Base-by-base conservation (phyloP, 805 yeast genomes). In the Monosporozyma servazzii region DNA sequence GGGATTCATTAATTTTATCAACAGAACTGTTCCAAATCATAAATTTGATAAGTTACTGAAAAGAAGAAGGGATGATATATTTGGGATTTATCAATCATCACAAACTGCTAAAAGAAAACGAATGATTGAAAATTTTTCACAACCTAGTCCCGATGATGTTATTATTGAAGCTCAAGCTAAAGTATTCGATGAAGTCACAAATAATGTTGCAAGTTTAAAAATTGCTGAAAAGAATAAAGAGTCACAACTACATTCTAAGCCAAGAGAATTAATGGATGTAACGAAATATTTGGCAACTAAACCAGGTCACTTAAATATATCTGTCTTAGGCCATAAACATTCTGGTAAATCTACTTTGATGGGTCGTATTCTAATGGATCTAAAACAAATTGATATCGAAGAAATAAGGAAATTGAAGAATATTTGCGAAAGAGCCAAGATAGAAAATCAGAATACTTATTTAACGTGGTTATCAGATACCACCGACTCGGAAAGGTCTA, bases 121-220 rank as follows among this genome's bases (percentile, higher is more conserved):
- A 47, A 67, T 77, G 2, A 71, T 74, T 47, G 60, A 73, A 45
- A 84, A 80, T 57, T 88, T 88, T 57, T 64, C 68, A 11, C 72
- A 75, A 54, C 89, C 89, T 15, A 85, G 95, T 58, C 96, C 96
- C 5, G 97, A 90, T 69, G 96, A 88, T 61, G 66, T 74, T 47
- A 75, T 85, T 2, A 61, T 78, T 48, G 66, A 70, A 41, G 88
- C 88, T 0, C 93, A 86, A 64, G 69, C 70, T 3, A 55, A 60
- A 9, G 77, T 78, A 0, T 67, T 78, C 49, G 68, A 70, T 17
- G 64, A 68, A 21, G 67, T 69, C 2, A 51, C 50, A 2, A 62
- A 69, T 15, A 49, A 56, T 5, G 33, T 55, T 9, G 33, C 50
- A 3, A 45, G 43, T 10, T 27, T 55, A 31, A 27, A 40, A 1